phyloP scores from a whole-genome alignment of 2,329 filamentous ascomycete genomes.

The Fusarium agapanthi region DNA sequence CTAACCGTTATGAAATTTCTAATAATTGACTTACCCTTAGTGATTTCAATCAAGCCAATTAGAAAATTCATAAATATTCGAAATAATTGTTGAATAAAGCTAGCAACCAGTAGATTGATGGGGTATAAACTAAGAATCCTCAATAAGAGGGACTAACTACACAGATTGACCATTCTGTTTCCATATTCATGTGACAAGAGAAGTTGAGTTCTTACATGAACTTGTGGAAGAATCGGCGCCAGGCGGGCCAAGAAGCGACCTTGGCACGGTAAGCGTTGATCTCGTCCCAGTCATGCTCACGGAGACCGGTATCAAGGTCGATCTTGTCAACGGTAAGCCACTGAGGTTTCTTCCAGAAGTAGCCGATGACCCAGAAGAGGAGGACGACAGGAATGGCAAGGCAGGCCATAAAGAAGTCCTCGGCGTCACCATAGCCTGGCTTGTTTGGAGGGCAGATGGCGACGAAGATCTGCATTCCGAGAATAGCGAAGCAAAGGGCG shows the following conservation, averaged over 20 bases:
- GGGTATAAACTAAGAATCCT: conserved; percentile 29
- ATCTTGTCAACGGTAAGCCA: conserved; percentile 69
- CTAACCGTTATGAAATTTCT: fast-evolving
- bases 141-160: conserved; percentile 8
- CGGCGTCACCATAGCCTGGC: conserved; percentile 48
- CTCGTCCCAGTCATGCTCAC: conserved; percentile 70
- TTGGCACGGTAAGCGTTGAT: conserved; percentile 63
- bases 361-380: conserved; percentile 64
- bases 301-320: conserved; percentile 72
- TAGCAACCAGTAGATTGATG: conserved; percentile 16
- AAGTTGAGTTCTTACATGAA: not conserved
- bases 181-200: not conserved
- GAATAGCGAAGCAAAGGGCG: conserved; percentile 60
- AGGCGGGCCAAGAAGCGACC: conserved; percentile 59
- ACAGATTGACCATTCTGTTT: not conserved
- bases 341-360: conserved; percentile 70
- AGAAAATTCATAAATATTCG: fast-evolving
- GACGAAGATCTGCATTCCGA: conserved; percentile 62
- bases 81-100: not conserved
- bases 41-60: too few relatives aligned
- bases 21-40: not conserved
- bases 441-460: conserved; percentile 52
- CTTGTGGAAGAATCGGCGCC: conserved; percentile 47
- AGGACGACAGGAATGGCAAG: conserved; percentile 63
- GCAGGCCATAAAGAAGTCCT: conserved; percentile 64